A percentile compares a stretch with the other conserved stretches of the same genome.
phyloP scores from a whole-genome alignment of 1,284 basidiomycete species.

The Mycosarcoma maydis region DNA sequence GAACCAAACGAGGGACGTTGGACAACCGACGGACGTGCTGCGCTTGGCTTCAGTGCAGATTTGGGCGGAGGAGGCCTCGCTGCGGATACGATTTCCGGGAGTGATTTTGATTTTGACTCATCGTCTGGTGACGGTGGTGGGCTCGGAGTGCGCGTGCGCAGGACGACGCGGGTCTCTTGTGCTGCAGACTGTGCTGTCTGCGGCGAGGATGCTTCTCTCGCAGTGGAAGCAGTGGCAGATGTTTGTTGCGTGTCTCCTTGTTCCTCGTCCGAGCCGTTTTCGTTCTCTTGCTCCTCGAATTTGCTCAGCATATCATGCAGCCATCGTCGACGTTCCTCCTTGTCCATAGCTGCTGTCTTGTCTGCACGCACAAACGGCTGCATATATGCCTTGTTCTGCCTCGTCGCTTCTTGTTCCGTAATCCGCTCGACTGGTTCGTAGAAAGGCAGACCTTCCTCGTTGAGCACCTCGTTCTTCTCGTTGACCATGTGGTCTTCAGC shows the following conservation, averaged over 20 bases:
- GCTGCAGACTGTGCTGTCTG: conserved; percentile 9
- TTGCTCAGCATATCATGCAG: conserved; percentile 51
- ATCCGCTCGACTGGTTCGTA: conserved; percentile 59
- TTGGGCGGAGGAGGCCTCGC: conserved; percentile 41
- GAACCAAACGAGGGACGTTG: conserved; percentile 42
- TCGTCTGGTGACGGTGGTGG: conserved; percentile 41
- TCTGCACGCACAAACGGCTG: conserved; percentile 34
- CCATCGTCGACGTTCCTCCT: conserved; percentile 49
- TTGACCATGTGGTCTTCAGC: conserved; percentile 25
- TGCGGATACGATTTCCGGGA: conserved; percentile 44
- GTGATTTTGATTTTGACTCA: conserved; percentile 1
- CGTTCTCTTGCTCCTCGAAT: conserved; percentile 54
- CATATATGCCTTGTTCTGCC: conserved; percentile 35
- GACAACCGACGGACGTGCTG: conserved; percentile 17
- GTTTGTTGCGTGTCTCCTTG: neutral
- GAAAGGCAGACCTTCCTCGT: conserved; percentile 66
- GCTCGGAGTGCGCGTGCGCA: conserved; percentile 32
- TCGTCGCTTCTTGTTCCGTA: conserved; percentile 23
- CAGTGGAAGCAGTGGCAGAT: neutral
- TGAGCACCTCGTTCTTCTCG: conserved; percentile 53
- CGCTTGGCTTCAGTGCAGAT: conserved; percentile 34
- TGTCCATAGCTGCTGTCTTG: conserved; percentile 10
- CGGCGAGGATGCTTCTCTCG: neutral
- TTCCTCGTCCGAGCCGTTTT: conserved; percentile 23
- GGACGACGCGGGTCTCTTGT: conserved; percentile 39